Base-by-base conservation (phyloP, 345 rosid genomes). In the Camelina sativa region DNA sequence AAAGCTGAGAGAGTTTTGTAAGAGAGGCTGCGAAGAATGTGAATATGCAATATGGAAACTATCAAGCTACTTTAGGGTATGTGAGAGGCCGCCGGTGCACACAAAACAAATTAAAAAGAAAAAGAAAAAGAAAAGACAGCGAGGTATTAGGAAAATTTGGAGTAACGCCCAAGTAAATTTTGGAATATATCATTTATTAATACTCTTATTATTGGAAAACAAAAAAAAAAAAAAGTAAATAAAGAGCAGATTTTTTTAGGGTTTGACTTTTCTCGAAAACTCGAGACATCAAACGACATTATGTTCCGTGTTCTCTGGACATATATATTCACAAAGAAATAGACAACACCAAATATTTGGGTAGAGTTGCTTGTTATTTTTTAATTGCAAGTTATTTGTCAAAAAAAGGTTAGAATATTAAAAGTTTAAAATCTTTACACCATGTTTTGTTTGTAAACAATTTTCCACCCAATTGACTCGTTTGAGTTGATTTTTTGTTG, bases 131-230 rank as follows among this genome's bases (percentile, higher is more conserved):
- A 17, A 46, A 76, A 43, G 64, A 69, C 75, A 57, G 67, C 11
- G 44, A 67, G 44, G 62, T 28, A 60, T 62, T 40, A 19, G 74
- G 79, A 69, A 62, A 67, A 43, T 15, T 15, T 76, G 64, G 79
- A 76, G 79, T 76, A 69, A 38, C 75, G 74, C 69, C 75, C 79
- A 76, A 62, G 79, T 76, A 76, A 61, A 67, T 13, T 75, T 51
- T 7, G 65, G 70, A 53, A 53, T 40, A 58, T 55, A 1, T 44
- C 37, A 74, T 56, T 65, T 15, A 44, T 10, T 52, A 32, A 15
- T 52, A 17, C 1, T 58, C 40, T 58, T 9, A 56, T 30, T 56
- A 5, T 44, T 32, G 0, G n/a, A 30, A 30, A 54, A 28, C 5
- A 0, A 4, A 15, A 7, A 15, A 0, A 4, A 15, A 7, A 15